Percentiles rank a stretch among this genome's conserved stretches.
Evolutionary conservation across 2,329 filamentous ascomycete species (phyloP).

Genomic region (Chlorencoelia australis): DNA sequence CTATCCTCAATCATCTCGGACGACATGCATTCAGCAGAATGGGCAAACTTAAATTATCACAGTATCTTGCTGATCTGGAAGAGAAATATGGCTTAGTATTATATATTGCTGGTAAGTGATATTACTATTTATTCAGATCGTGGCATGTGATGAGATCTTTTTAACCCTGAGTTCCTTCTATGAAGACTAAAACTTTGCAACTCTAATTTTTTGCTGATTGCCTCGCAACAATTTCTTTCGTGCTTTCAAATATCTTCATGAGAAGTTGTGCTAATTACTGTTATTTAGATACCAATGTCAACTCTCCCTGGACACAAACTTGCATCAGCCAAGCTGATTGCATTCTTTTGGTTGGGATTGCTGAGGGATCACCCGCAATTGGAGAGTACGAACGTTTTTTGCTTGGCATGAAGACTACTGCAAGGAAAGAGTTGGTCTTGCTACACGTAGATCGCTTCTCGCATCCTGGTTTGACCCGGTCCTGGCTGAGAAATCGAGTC

Average conservation of each 20-base stretch:
- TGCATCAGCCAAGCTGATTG: constrained; percentile 96
- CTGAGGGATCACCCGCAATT: constrained; percentile 79
- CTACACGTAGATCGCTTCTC: constrained; percentile 86
- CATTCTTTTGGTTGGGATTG: constrained; percentile 83
- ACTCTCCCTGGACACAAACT: constrained; percentile 95
- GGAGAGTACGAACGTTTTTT: constrained; percentile 96
- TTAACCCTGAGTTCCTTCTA: constrained; percentile 17
- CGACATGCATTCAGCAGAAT: constrained; percentile 95
- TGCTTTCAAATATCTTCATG: neutral
- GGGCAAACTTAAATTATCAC: constrained; percentile 90
- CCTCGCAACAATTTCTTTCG: neutral
- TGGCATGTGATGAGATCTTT: constrained; percentile 30
- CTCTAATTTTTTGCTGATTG: constrained; percentile 61
- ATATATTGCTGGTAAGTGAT: constrained; percentile 67
- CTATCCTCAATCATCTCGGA: constrained; percentile 88
- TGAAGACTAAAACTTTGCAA: constrained; percentile 23
- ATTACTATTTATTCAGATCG: constrained; percentile 6
- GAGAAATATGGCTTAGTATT: constrained; percentile 94
- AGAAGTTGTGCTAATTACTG: constrained; percentile 1
- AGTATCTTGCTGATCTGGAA: constrained; percentile 92
- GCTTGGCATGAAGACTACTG: constrained; percentile 93
- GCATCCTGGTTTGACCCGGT: constrained; percentile 69
- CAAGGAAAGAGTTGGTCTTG: constrained; percentile 82
- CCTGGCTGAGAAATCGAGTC: constrained; percentile 84
- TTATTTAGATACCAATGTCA: constrained; percentile 75